phyloP scores from a whole-genome alignment of 345 rosid genomes.

The Gossypium sturtianum region DNA sequence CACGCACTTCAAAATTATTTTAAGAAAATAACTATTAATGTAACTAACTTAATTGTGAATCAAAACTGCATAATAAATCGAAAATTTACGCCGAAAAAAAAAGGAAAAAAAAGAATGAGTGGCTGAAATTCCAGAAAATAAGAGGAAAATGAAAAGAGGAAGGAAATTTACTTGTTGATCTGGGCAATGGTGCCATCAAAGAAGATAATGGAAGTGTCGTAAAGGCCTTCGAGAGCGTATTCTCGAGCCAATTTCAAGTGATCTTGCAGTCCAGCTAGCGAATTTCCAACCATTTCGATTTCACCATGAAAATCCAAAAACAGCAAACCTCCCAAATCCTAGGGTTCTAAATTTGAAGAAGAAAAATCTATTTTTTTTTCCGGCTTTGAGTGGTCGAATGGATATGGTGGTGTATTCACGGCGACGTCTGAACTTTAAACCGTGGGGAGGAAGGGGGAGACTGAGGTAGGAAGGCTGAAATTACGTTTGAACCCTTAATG shows the following conservation, averaged over 20 bases:
- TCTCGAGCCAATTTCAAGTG: constrained; percentile 95
- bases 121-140: not conserved
- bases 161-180: constrained; percentile 59
- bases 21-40: not conserved
- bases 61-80: not conserved
- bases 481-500: not conserved
- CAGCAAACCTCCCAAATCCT: constrained; percentile 7
- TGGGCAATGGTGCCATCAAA: constrained; percentile 86
- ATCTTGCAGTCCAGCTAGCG: constrained; percentile 87
- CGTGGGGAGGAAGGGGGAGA: not conserved
- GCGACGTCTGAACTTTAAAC: constrained; percentile 38
- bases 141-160: not conserved
- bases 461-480: not conserved
- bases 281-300: constrained; percentile 43
- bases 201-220: constrained; percentile 92
- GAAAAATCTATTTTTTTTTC: not conserved
- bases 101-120: not conserved
- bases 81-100: not conserved
- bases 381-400: constrained; percentile 4
- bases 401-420: constrained; percentile 30
- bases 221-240: constrained; percentile 90
- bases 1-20: not conserved
- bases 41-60: not conserved
- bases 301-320: constrained; percentile 7
- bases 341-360: constrained; percentile 13